Percentiles rank a stretch among this genome's conserved stretches.
phyloP scores from a whole-genome alignment of 2,329 filamentous ascomycete genomes.

The Alternaria hordeiaustralica region DNA sequence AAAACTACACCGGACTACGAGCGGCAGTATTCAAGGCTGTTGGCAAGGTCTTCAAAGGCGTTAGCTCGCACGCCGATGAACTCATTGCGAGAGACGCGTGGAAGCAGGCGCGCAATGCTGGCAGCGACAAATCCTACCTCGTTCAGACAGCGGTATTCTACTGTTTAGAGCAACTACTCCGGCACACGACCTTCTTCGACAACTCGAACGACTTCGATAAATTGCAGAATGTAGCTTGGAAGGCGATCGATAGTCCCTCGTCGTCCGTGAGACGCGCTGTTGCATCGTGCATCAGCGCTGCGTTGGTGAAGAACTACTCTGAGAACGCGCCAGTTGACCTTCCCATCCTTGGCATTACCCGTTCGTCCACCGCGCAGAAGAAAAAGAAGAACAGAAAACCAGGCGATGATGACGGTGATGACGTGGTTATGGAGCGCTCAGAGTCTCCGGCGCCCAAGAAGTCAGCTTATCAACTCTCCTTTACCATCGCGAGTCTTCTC shows the following conservation, averaged over 20 bases:
- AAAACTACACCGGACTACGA: slow-evolving; percentile 80
- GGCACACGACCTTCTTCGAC: slow-evolving; percentile 80
- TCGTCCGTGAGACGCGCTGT: slow-evolving; percentile 81
- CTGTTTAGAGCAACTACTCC: slow-evolving; percentile 76
- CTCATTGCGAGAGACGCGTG: slow-evolving; percentile 84
- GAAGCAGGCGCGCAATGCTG: slow-evolving; percentile 84
- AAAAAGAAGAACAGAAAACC: slow-evolving; percentile 68
- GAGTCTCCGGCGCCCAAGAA: slow-evolving; percentile 80
- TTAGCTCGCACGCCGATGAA: slow-evolving; percentile 82
- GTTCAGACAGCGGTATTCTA: slow-evolving; percentile 80
- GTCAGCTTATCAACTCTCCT: slow-evolving; percentile 70
- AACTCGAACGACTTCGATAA: slow-evolving; percentile 91
- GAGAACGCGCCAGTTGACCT: slow-evolving; percentile 56
- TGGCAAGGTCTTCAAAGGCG: slow-evolving; percentile 76
- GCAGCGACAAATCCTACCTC: slow-evolving; percentile 81
- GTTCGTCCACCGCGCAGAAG: slow-evolving; percentile 72
- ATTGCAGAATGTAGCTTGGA: slow-evolving; percentile 81
- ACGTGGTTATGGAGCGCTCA: slow-evolving; percentile 70
- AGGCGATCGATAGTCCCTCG: slow-evolving; percentile 80
- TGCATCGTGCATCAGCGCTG: slow-evolving; percentile 81
- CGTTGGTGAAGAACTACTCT: slow-evolving; percentile 81
- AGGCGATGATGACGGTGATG: slow-evolving; percentile 71
- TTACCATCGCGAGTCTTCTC: slow-evolving; percentile 79
- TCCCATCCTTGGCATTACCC: slow-evolving; percentile 50
- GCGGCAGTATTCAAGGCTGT: slow-evolving; percentile 78